phyloP scores from a whole-genome alignment of 768 basidiomycete genomes.

The Tylopilus subfusipes region DNA sequence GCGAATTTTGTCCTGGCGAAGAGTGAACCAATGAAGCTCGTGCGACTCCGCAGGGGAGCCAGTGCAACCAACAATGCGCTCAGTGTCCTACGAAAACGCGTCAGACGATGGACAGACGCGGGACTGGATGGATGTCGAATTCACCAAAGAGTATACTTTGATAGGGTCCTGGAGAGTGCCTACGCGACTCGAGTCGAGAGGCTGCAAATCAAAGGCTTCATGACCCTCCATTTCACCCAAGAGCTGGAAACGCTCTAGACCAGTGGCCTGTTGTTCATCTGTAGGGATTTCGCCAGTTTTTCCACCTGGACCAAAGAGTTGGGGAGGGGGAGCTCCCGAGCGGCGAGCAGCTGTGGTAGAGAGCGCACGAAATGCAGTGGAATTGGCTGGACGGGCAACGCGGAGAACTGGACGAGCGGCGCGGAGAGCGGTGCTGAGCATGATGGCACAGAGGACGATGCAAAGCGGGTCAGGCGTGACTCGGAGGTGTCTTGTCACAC shows the following conservation, averaged over 20 bases:
- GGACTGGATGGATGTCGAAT: conserved; percentile 25
- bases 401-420: conserved; percentile 26
- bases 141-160: conserved; percentile 80
- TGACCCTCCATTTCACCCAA: conserved; percentile 85
- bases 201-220: conserved; percentile 84
- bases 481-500: conserved; percentile 20
- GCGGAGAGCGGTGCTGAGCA: conserved; percentile 29
- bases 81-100: conserved; percentile 53
- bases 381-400: conserved; percentile 17
- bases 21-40: conserved; percentile 81
- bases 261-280: conserved; percentile 88
- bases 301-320: conserved; percentile 68
- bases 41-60: conserved; percentile 95
- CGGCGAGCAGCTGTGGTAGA: conserved; percentile 53
- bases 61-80: conserved; percentile 91
- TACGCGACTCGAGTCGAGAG: conserved; percentile 78
- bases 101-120: not conserved
- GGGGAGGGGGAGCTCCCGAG: conserved; percentile 61
- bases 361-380: conserved; percentile 48
- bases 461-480: conserved; percentile 30
- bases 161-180: conserved; percentile 88
- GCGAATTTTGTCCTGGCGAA: conserved; percentile 60
- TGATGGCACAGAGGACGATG: conserved; percentile 18
- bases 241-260: conserved; percentile 93
- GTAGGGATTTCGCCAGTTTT: conserved; percentile 75